Evolutionary conservation across 2,329 filamentous ascomycete genomes (phyloP).

Genomic region (Aspergillus ochraceus): DNA sequence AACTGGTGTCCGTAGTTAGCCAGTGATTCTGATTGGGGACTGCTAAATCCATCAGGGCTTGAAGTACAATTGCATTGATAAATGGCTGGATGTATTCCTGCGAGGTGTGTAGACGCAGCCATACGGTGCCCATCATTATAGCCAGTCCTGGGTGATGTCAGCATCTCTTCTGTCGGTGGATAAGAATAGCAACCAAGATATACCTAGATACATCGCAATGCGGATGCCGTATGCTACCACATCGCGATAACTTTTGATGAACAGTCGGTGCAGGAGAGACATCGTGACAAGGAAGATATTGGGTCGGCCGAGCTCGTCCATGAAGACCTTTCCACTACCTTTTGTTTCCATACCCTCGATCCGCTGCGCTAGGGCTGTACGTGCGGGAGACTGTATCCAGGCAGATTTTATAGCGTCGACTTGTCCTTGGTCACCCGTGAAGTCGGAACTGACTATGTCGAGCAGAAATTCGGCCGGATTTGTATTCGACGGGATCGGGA

Average conservation of each 20-base stretch:
- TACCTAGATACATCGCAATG: conserved; percentile 74
- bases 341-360: conserved; percentile 24
- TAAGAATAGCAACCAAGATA: conserved; percentile 7
- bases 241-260: conserved; percentile 82
- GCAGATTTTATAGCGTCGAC: conserved; percentile 55
- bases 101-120: conserved; percentile 67
- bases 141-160: conserved; percentile 56
- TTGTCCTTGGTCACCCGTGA: conserved; percentile 55
- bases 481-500: conserved; percentile 65
- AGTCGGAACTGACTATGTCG: conserved; percentile 76
- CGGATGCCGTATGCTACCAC: conserved; percentile 81
- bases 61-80: conserved; percentile 70
- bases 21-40: background rate
- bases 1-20: conserved; percentile 42
- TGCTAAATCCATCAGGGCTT: background rate
- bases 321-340: conserved; percentile 18
- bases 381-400: conserved; percentile 55
- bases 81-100: conserved; percentile 77
- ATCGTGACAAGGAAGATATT: conserved; percentile 54
- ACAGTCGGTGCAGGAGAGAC: conserved; percentile 72
- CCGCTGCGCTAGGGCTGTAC: conserved; percentile 31
- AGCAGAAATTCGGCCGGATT: conserved; percentile 82
- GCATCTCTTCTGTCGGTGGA: background rate
- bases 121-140: conserved; percentile 86
- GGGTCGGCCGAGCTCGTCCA: conserved; percentile 37